A percentile compares a stretch with the other conserved stretches of the same genome.
Evolutionary conservation across 2,329 filamentous ascomycete genomes (phyloP).

Genomic region (Penicillium hesseltinei): DNA sequence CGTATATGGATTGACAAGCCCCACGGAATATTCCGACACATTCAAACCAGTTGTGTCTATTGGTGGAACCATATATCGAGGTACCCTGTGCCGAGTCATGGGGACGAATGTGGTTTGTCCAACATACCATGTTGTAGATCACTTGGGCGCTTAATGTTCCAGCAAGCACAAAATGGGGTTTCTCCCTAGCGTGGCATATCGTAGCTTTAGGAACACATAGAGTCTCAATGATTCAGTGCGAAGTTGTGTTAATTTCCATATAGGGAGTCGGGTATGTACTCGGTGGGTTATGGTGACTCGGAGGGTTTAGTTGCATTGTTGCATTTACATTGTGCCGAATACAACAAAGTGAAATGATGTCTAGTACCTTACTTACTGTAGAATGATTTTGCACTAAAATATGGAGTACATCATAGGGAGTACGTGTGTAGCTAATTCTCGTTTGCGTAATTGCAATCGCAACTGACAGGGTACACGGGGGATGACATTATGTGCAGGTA

Average conservation of each 20-base stretch:
- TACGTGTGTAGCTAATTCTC: background rate
- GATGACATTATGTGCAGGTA: background rate
- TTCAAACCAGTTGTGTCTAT: background rate
- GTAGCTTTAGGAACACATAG: background rate
- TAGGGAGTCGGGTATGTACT: background rate
- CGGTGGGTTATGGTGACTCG: background rate
- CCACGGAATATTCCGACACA: background rate
- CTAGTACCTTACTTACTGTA: background rate
- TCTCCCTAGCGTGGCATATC: background rate
- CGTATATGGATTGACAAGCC: background rate
- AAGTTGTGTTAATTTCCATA: too few species aligned
- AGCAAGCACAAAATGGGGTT: background rate
- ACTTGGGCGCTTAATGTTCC: too few species aligned
- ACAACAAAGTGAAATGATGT: background rate
- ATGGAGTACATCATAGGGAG: background rate
- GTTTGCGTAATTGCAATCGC: background rate
- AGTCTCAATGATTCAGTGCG: fast-evolving
- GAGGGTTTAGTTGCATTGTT: background rate
- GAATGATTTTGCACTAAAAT: too few species aligned
- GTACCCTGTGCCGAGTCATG: background rate
- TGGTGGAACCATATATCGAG: background rate
- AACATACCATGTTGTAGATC: background rate
- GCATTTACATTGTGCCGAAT: background rate
- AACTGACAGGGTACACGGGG: background rate
- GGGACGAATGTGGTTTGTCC: background rate